Conservation (phyloP, 352 stramenopile species). For the Globisporangium heterothallicum region DNA sequence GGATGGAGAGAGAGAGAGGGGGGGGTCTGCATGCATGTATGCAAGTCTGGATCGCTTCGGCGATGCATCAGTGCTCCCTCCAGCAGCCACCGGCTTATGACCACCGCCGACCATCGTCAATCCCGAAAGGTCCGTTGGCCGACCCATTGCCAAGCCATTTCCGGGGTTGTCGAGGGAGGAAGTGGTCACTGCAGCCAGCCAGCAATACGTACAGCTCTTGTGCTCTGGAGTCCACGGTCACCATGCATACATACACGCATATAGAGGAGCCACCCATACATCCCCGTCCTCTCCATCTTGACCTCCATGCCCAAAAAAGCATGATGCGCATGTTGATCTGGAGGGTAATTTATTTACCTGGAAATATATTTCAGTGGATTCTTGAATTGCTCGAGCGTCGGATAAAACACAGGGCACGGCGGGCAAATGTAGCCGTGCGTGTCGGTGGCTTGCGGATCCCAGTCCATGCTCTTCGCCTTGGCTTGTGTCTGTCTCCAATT, state of each 20-base stretch:
- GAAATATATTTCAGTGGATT: constrained; percentile 92
- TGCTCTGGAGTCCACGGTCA: too few relatives aligned
- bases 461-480: too few relatives aligned
- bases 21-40: too few relatives aligned
- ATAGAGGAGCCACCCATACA: neutral
- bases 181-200: too few relatives aligned
- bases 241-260: neutral
- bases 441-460: constrained; percentile 44
- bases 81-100: too few relatives aligned
- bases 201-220: too few relatives aligned
- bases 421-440: constrained; percentile 78
- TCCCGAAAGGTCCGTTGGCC: too few relatives aligned
- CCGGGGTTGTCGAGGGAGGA: too few relatives aligned
- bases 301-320: neutral
- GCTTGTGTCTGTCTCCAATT: neutral
- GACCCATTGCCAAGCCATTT: too few relatives aligned
- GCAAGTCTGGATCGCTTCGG: too few relatives aligned
- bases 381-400: constrained; percentile 82
- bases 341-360: constrained; percentile 80
- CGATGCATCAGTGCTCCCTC: too few relatives aligned
- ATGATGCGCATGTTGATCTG: constrained; percentile 1
- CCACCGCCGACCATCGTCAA: too few relatives aligned
- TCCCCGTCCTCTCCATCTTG: neutral
- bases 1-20: neutral
- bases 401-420: constrained; percentile 82